These are phyloP conservation scores for Porpolomopsis calyptriformis DNA, from an alignment of 768 basidiomycete species.

Conservation along the genomic window DNA sequence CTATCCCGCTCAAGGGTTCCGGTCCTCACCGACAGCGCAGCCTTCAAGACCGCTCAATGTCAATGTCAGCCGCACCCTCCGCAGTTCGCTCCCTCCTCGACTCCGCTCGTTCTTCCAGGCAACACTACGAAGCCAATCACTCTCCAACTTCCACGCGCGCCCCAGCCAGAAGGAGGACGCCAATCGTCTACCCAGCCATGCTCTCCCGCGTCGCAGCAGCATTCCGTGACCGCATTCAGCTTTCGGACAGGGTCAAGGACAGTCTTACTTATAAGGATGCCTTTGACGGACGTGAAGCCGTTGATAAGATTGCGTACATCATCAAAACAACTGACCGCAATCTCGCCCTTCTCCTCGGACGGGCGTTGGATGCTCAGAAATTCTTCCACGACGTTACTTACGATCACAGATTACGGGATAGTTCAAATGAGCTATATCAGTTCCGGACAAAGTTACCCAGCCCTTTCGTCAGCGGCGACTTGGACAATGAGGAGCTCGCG, in stretches of 20 bases:
- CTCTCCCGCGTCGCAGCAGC: slow-evolving; percentile 91
- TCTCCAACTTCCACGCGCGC: slow-evolving; percentile 32
- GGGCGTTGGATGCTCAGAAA: slow-evolving; percentile 94
- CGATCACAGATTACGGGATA: slow-evolving; percentile 90
- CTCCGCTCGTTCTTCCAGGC: slow-evolving; percentile 25
- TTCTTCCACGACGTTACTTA: slow-evolving; percentile 99
- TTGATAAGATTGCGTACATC: slow-evolving; percentile 94
- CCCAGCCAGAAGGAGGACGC: slow-evolving; percentile 41
- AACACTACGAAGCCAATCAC: slow-evolving; percentile 28
- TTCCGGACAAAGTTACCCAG: slow-evolving; percentile 77
- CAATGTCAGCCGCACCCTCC: slow-evolving; percentile 55
- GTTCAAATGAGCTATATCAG: slow-evolving; percentile 81
- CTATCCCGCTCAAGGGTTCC: slow-evolving; percentile 36
- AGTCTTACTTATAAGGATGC: slow-evolving; percentile 93
- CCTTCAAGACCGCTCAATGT: slow-evolving; percentile 63
- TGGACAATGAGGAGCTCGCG: slow-evolving; percentile 30
- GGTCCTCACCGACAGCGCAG: slow-evolving; percentile 49
- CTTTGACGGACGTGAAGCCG: slow-evolving; percentile 95
- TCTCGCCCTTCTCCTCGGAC: slow-evolving; percentile 86
- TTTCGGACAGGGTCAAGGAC: slow-evolving; percentile 82
- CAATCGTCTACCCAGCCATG: slow-evolving; percentile 89
- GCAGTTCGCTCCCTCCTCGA: slow-evolving; percentile 39
- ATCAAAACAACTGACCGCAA: slow-evolving; percentile 98
- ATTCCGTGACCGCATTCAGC: slow-evolving; percentile 71
- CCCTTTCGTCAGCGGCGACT: slow-evolving; percentile 75